These are phyloP conservation scores for Populus hybrid DNA, from an alignment of 441 rosid species.

Conservation along the genomic window DNA sequence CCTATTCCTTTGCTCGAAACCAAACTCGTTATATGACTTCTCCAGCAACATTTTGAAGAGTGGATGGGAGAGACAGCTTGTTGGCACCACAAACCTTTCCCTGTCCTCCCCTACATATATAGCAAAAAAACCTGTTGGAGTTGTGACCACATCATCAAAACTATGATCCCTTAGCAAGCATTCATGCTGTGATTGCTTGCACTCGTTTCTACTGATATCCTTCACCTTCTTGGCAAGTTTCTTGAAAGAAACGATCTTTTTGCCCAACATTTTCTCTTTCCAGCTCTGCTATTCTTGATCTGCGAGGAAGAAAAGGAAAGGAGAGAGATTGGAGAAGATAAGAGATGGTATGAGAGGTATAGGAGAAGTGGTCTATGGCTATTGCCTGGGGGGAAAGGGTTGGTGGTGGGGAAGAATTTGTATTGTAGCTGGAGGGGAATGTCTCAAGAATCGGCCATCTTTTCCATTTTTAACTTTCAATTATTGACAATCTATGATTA, in stretches of 20 bases:
- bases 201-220: slow-evolving; percentile 31
- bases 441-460: slow-evolving; percentile 14
- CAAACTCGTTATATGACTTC: slow-evolving; percentile 62
- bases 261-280: slow-evolving; percentile 47
- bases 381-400: neutral
- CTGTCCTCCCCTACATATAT: slow-evolving; percentile 71
- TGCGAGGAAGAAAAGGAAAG: neutral
- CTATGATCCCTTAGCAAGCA: slow-evolving; percentile 38
- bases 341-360: neutral
- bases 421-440: slow-evolving; percentile 13
- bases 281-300: neutral
- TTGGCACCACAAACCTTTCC: slow-evolving; percentile 66
- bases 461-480: slow-evolving; percentile 1
- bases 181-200: slow-evolving; percentile 34
- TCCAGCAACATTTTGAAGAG: slow-evolving; percentile 73
- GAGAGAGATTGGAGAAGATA: slow-evolving; percentile 1
- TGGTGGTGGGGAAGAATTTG: slow-evolving; percentile 15
- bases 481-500: slow-evolving; percentile 10
- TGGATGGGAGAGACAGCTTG: slow-evolving; percentile 68
- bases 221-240: slow-evolving; percentile 72
- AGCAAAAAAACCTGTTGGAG: slow-evolving; percentile 71
- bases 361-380: neutral
- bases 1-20: slow-evolving; percentile 45
- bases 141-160: slow-evolving; percentile 22
- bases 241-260: slow-evolving; percentile 69